Evolutionary conservation across 495 filamentous ascomycete species (phyloP).

Genomic region (Aspergillus asperescens): DNA sequence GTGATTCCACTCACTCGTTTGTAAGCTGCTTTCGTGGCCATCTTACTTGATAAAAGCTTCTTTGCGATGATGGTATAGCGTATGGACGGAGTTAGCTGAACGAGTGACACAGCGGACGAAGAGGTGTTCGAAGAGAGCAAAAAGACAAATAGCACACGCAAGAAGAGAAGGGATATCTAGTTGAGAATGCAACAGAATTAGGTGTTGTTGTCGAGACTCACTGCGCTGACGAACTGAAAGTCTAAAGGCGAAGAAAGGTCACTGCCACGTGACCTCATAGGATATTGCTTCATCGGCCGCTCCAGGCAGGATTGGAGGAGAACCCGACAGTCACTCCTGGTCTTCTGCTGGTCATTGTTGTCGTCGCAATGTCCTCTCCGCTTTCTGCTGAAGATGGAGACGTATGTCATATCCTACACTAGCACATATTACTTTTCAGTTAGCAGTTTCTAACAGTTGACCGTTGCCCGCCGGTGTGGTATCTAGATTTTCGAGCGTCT

Average conservation of each 20-base stretch:
- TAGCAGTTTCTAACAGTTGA: background rate
- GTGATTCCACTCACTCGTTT: conserved; percentile 61
- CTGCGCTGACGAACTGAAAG: background rate
- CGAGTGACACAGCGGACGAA: background rate
- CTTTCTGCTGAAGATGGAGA: conserved; percentile 42
- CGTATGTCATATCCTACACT: conserved; percentile 20
- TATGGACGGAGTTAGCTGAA: background rate
- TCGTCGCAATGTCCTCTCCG: conserved; percentile 41
- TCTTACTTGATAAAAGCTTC: conserved; percentile 26
- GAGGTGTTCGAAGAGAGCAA: background rate
- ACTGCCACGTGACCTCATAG: conserved; percentile 26
- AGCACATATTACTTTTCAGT: background rate
- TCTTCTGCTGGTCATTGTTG: conserved; percentile 32
- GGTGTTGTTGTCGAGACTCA: background rate
- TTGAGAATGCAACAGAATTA: background rate
- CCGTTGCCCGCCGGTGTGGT: too few relatives aligned
- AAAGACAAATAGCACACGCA: background rate
- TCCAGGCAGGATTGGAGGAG: conserved; percentile 1
- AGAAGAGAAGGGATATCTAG: background rate
- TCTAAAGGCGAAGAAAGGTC: background rate
- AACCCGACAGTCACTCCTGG: conserved; percentile 13
- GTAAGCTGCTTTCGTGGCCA: conserved; percentile 79
- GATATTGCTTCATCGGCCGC: conserved; percentile 17
- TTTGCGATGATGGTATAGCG: background rate
- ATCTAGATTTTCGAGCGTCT: conserved; percentile 62